Conservation (phyloP, 2,329 filamentous ascomycete species). For the Fusarium hostae region DNA sequence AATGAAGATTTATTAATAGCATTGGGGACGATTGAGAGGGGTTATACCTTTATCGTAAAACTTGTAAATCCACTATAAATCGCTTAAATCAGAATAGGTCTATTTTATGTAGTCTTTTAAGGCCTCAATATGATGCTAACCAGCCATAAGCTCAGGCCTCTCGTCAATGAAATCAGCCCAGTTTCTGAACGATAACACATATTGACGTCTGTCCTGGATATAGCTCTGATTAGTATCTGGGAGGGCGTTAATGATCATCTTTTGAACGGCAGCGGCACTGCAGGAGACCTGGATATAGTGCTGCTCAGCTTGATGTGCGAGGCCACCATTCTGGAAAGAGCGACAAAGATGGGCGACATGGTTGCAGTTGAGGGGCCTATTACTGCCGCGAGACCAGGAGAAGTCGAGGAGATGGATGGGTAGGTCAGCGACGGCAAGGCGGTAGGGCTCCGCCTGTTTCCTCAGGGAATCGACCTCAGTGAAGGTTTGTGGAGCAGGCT, state of each 20-base stretch:
- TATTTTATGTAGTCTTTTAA: too few species aligned
- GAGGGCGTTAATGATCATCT: background rate
- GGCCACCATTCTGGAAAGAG: background rate
- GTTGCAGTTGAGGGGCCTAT: background rate
- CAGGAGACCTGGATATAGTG: background rate
- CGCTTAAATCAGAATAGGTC: too few species aligned
- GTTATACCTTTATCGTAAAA: too few species aligned
- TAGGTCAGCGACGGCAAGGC: background rate
- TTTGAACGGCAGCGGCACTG: background rate
- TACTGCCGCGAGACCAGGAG: background rate
- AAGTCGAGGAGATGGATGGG: background rate
- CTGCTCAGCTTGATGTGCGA: background rate
- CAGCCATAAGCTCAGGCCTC: too few species aligned
- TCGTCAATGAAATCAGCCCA: too few species aligned
- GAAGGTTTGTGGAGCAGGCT: background rate
- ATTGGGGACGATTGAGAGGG: too few species aligned
- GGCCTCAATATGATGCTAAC: too few species aligned
- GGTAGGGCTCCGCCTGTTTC: background rate
- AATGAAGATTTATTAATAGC: too few species aligned
- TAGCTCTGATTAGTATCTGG: background rate
- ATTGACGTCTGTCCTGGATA: too few species aligned
- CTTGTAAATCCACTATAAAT: too few species aligned
- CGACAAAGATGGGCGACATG: background rate
- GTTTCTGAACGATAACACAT: too few species aligned
- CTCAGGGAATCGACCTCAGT: background rate